Base-by-base conservation (phyloP, 2,329 filamentous ascomycete species). In the Teratosphaeriaceae sp. region DNA sequence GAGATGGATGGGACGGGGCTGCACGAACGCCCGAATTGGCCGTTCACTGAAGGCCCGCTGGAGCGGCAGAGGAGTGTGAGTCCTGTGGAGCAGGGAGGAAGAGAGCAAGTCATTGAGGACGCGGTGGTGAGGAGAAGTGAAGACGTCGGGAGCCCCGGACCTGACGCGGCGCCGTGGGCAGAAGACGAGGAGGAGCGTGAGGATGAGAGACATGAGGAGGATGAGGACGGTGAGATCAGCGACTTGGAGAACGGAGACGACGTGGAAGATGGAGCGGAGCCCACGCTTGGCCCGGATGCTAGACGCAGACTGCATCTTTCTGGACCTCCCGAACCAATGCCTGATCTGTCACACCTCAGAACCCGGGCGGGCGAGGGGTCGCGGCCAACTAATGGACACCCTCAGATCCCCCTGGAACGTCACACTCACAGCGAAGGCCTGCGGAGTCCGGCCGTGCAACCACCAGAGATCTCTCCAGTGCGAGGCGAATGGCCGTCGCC, bases 1-100 rank as follows among this genome's bases (percentile, higher is more conserved):
- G 58, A 61, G 50, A 52, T 58, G 51, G 54, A 59, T 43, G 57
- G 55, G 19, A 55, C 53, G 13, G 55, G 50, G 19, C 31, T 58
- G 41, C 46, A 59, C 43, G 52, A 60, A 30, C 44, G 53, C 31
- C 44, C 46, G 34, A 50, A 59, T 43, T 60, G 58, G 58, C 58
- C 57, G 22, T 44, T 60, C 33, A 30, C 26, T 11, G 40, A 42
- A 29, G 26, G 38, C 36, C 22, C 5, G n/a, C 9, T 29, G n/a
- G 19, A 31, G 3, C 29, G 26, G 31, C 37, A 34, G 15, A 23
- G 40, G 13, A 43, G 43, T 34, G 47, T 46, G 18, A 49, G 45
- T 36, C 46, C 50, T n/a, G 42, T 42, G n/a, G 9, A 26, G 36
- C 21, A 36, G 33, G 31, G 15, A 22, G 38, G 26, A 29, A 27